These are phyloP conservation scores for Jatropha curcas DNA, from an alignment of 345 rosid genomes.

Conservation along the genomic window DNA sequence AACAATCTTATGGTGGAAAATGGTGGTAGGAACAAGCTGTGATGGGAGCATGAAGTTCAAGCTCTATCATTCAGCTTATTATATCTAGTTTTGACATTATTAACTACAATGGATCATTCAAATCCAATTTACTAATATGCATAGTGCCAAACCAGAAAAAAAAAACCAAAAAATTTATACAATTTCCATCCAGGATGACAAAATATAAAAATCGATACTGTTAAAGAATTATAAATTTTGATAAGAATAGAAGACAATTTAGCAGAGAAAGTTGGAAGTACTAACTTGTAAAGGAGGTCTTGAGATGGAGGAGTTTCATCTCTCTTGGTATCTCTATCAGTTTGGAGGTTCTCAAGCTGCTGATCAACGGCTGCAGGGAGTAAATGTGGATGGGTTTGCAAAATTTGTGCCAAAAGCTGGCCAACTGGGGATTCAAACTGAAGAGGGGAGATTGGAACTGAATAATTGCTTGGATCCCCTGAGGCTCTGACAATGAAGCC, in stretches of 20 bases:
- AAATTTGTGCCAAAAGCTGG: constrained; percentile 71
- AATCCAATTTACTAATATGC: not conserved
- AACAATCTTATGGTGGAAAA: too few species aligned
- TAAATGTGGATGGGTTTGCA: constrained; percentile 88
- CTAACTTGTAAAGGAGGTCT: constrained; percentile 78
- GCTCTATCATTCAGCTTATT: too few species aligned
- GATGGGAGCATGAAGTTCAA: too few species aligned
- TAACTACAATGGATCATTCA: not conserved
- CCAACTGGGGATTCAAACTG: constrained; percentile 80
- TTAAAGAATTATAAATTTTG: not conserved
- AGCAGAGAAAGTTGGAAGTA: constrained; percentile 10
- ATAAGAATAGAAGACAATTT: not conserved
- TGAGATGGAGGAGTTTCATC: constrained; percentile 40
- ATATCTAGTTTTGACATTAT: too few species aligned
- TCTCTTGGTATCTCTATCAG: constrained; percentile 50
- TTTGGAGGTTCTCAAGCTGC: constrained; percentile 78
- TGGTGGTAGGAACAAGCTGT: too few species aligned
- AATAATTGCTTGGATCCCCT: constrained; percentile 43
- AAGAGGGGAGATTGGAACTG: constrained; percentile 69
- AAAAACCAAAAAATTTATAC: too few species aligned
- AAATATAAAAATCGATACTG: not conserved
- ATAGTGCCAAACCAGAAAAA: not conserved
- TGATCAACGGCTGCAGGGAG: constrained; percentile 77
- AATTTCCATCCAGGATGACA: not conserved
- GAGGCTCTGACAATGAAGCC: constrained; percentile 57